Evolutionary conservation across 441 rosid genomes (phyloP), one percentile per base, ranked within the genome.

Genomic region (Jatropha multifida): DNA sequence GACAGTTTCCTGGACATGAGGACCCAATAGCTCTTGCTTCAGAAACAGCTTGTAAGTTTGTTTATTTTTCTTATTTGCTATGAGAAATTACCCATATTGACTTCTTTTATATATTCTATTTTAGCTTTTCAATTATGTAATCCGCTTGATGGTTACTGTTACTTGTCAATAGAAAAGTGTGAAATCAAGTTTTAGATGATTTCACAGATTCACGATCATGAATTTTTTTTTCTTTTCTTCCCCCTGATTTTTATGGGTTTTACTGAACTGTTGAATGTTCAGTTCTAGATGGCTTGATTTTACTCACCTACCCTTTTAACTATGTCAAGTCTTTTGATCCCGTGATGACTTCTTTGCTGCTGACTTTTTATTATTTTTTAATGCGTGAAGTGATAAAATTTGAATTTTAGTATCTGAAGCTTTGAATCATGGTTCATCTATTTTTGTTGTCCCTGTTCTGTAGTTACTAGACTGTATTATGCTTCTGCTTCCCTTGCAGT

Each of bases 21-120:
- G 92, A 94, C 80, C 99, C 98, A 2, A 76, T 87, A 3, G 82
- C 76, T 69, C 97, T 96, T 75, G 92, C 99, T 82, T 90, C 97
- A 0, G 87, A 96, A 85, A 94, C 99, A 64, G 96, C 97, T 37
- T 96, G 99, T 96, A 76, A 87, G 96, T 83, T 68, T 17, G 14
- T 3, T 23, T 23, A 23, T 23, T 65, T 41, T 38, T 73, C 69
- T 32, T 51, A 46, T 26, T n/a, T 65, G 46, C 61, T 7, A 42
- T 41, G 8, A 42, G 2, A 37, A 38, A 37, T 41, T 20, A 58
- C 8, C 11, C 9, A 20, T 26, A 37, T 23, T 67, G 65, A 13
- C 49, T 70, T 56, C 23, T 54, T 20, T 7, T 12, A 26, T 23
- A 20, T 23, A 4, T 1, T 23, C 27, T 72, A 44, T 13, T 13